A percentile compares a stretch with the other conserved stretches of the same genome.
Evolutionary conservation across 345 rosid species (phyloP).

Genomic region (Pistacia atlantica): DNA sequence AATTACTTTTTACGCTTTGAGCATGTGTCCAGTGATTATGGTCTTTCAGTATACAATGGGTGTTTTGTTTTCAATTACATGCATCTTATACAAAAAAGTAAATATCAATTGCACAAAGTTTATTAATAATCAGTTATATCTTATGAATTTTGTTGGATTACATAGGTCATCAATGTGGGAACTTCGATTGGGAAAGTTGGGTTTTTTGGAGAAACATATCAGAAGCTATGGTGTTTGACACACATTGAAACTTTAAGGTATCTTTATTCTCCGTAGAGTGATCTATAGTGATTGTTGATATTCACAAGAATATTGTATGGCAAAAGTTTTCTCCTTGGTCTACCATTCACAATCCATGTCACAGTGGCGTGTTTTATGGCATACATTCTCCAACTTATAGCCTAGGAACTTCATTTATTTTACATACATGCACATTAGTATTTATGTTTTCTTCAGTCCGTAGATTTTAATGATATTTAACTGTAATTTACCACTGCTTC

Average conservation of each 20-base stretch:
- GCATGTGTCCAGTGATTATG: background rate
- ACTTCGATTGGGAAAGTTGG: constrained; percentile 89
- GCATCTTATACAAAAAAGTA: background rate
- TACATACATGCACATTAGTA: background rate
- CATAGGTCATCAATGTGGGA: constrained; percentile 88
- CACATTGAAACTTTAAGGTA: constrained; percentile 93
- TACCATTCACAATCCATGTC: background rate
- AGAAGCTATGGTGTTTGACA: constrained; percentile 93
- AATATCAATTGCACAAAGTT: background rate
- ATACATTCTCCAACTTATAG: background rate
- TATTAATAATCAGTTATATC: background rate
- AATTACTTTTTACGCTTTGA: background rate
- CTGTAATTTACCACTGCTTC: constrained; percentile 10
- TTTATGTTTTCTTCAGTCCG: background rate
- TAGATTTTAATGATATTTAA: background rate
- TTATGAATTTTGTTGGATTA: background rate
- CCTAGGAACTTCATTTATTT: background rate
- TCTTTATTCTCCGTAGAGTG: background rate
- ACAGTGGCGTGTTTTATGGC: background rate
- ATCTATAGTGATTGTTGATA: background rate
- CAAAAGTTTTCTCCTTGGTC: background rate
- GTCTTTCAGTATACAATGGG: background rate
- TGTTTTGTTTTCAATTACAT: background rate
- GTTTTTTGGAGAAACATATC: constrained; percentile 59
- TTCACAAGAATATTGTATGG: background rate